Percentiles rank a stretch among this genome's conserved stretches.
phyloP scores from a whole-genome alignment of 2,329 filamentous ascomycete species.

The Colletotrichum falcatum region DNA sequence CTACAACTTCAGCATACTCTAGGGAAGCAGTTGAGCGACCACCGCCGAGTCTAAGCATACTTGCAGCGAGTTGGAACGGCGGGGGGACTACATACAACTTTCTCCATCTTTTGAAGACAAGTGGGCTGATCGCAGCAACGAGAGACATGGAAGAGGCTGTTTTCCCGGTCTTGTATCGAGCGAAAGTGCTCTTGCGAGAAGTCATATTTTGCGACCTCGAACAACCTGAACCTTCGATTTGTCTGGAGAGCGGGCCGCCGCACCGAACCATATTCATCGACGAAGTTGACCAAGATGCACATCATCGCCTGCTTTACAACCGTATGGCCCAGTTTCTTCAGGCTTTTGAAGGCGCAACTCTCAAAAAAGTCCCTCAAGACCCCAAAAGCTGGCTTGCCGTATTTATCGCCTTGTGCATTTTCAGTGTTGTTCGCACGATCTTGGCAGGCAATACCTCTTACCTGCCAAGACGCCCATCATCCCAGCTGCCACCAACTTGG shows the following conservation, averaged over 20 bases:
- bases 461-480: constrained; percentile 41
- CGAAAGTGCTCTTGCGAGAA: constrained; percentile 67
- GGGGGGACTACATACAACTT: constrained; percentile 62
- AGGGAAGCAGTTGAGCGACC: constrained; percentile 55
- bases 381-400: constrained; percentile 62
- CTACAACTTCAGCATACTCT: constrained; percentile 53
- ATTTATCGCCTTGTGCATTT: constrained; percentile 69
- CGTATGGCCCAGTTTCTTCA: constrained; percentile 65
- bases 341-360: constrained; percentile 61
- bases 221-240: constrained; percentile 60
- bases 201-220: constrained; percentile 66
- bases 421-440: constrained; percentile 66
- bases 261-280: constrained; percentile 48
- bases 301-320: constrained; percentile 61
- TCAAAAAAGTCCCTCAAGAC: constrained; percentile 53
- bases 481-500: constrained; percentile 23
- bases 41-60: constrained; percentile 62
- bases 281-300: constrained; percentile 60
- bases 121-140: constrained; percentile 60
- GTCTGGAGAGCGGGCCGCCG: constrained; percentile 45
- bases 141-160: constrained; percentile 61
- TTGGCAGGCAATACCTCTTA: constrained; percentile 59
- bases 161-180: constrained; percentile 64
- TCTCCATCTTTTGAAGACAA: constrained; percentile 64
- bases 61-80: constrained; percentile 65